phyloP scores from a whole-genome alignment of 495 filamentous ascomycete species.

The Tetracladium setigerum region DNA sequence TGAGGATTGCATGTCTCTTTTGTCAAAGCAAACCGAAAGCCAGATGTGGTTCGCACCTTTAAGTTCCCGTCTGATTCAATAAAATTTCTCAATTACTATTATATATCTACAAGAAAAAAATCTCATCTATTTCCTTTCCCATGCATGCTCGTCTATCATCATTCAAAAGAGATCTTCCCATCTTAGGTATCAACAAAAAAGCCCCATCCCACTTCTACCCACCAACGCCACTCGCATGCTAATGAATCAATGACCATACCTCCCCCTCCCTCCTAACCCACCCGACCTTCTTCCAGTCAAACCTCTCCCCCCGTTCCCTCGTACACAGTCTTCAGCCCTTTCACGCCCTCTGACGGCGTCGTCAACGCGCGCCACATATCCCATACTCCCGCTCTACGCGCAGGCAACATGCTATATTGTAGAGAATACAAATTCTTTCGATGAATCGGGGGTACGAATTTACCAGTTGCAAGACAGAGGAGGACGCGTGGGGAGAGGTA shows the following conservation, averaged over 20 bases:
- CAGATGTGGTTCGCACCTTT: too few species aligned
- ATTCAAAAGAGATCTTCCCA: too few species aligned
- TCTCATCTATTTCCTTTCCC: too few species aligned
- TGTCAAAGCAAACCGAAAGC: too few species aligned
- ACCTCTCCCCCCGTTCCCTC: conserved; percentile 1
- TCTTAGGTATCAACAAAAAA: neutral
- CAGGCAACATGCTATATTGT: conserved; percentile 97
- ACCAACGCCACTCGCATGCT: too few species aligned
- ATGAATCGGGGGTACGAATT: conserved; percentile 86
- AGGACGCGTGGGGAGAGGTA: conserved; percentile 86
- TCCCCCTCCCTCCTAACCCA: conserved; percentile 11
- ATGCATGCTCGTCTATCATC: too few species aligned
- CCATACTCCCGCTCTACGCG: conserved; percentile 63
- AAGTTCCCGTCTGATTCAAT: too few species aligned
- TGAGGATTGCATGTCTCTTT: too few species aligned
- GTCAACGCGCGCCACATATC: conserved; percentile 82
- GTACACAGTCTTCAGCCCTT: conserved; percentile 3
- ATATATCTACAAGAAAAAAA: too few species aligned
- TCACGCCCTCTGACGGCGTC: conserved; percentile 10
- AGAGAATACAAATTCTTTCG: conserved; percentile 91
- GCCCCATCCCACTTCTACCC: conserved; percentile 1
- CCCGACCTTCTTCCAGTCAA: neutral
- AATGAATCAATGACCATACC: neutral
- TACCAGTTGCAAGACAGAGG: conserved; percentile 78
- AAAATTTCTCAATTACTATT: too few species aligned